phyloP scores from a whole-genome alignment of 176 grass and related monocot species.

The Oryza glaberrima region DNA sequence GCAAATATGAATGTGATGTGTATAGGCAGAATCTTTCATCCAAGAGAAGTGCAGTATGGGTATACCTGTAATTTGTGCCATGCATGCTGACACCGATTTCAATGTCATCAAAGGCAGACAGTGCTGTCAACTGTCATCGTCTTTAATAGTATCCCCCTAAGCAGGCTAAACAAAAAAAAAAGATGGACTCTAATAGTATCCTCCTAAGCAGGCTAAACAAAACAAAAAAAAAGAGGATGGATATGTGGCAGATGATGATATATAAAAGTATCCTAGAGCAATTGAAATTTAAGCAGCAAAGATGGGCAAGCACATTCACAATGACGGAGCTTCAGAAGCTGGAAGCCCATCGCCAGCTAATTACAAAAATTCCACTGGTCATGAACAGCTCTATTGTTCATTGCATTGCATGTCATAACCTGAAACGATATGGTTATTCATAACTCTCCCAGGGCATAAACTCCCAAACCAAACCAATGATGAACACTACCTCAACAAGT shows the following conservation, averaged over 20 bases:
- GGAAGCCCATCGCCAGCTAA: constrained; percentile 12
- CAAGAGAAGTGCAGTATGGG: not conserved
- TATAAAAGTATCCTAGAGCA: not conserved
- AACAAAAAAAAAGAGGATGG: not conserved
- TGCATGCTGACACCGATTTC: not conserved
- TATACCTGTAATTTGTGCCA: not conserved
- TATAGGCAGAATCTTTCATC: not conserved
- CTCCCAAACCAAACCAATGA: constrained; percentile 44
- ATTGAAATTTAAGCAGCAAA: not conserved
- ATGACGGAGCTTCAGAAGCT: not conserved
- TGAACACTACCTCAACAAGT: constrained; percentile 34
- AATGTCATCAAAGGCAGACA: not conserved
- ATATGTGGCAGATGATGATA: not conserved
- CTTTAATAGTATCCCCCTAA: not conserved
- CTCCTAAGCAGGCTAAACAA: not conserved
- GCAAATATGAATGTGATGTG: not conserved
- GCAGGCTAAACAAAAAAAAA: not conserved
- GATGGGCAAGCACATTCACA: not conserved
- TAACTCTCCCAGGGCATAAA: constrained; percentile 34
- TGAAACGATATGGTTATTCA: constrained; percentile 46
- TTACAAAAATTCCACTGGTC: constrained; percentile 35
- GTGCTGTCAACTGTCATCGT: not conserved
- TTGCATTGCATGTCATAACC: constrained; percentile 6
- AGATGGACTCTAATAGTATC: too few relatives aligned
- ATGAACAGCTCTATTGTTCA: not conserved